phyloP scores from a whole-genome alignment of 78 protist species.

The Acrasis kona region DNA sequence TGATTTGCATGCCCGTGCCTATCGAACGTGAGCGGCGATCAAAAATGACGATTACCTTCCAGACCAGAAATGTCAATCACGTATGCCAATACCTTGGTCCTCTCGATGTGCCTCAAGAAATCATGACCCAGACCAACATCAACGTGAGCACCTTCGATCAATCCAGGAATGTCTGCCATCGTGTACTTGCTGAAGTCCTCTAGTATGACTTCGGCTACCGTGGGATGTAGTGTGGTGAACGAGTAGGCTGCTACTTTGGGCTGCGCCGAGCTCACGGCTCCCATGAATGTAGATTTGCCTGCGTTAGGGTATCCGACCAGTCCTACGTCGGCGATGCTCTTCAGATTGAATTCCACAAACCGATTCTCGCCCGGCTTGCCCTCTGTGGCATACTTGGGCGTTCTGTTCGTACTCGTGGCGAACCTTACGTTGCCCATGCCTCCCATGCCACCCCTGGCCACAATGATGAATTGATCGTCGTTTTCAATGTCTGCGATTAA shows the following conservation, averaged over 20 bases:
- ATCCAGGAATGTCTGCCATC: constrained; percentile 52
- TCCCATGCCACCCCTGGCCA: constrained; percentile 2
- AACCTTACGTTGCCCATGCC: constrained; percentile 9
- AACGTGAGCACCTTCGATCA: constrained; percentile 45
- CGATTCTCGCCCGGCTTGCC: constrained; percentile 8
- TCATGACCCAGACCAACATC: constrained; percentile 47
- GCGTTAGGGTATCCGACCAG: constrained; percentile 58
- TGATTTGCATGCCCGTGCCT: too few relatives aligned
- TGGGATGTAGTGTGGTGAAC: constrained; percentile 57
- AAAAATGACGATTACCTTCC: too few relatives aligned
- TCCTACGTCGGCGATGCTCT: constrained; percentile 48
- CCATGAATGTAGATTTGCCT: constrained; percentile 35
- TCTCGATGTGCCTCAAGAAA: constrained; percentile 47
- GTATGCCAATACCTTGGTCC: constrained; percentile 9
- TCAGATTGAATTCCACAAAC: constrained; percentile 7
- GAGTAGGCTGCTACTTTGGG: constrained; percentile 53
- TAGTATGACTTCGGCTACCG: constrained; percentile 9
- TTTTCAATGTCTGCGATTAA: neutral
- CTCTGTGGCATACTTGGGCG: constrained; percentile 1
- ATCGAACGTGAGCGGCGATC: too few relatives aligned
- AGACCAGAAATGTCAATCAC: constrained; percentile 22
- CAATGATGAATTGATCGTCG: neutral
- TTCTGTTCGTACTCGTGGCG: neutral
- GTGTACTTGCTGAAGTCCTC: neutral
- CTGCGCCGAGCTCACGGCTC: neutral